These are phyloP conservation scores for Malus asiatica DNA, from an alignment of 306 rosid genomes.

Conservation along the genomic window DNA sequence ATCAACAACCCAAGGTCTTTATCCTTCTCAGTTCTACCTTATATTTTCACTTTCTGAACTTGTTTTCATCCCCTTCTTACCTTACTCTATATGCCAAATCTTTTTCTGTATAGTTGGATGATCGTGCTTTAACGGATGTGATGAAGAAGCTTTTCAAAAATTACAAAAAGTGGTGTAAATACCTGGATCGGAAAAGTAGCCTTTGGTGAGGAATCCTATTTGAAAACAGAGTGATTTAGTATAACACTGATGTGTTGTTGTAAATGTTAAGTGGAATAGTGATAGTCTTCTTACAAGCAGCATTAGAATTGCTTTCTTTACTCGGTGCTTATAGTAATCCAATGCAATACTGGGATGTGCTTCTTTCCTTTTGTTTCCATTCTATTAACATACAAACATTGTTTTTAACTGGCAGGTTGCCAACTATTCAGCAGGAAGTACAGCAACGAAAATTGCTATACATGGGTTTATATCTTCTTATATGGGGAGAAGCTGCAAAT, in stretches of 20 bases:
- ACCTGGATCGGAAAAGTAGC: constrained; percentile 95
- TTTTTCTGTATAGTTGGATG: constrained; percentile 61
- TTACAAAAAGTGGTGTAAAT: constrained; percentile 93
- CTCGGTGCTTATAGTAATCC: background rate
- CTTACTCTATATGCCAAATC: background rate
- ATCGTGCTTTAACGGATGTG: constrained; percentile 66
- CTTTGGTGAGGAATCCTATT: constrained; percentile 64
- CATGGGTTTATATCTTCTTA: constrained; percentile 95
- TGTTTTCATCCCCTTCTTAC: constrained; percentile 6
- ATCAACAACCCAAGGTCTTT: constrained; percentile 71
- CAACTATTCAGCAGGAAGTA: constrained; percentile 91
- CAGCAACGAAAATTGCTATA: constrained; percentile 86
- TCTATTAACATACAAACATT: background rate
- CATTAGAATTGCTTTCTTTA: background rate
- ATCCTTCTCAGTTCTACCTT: constrained; percentile 10
- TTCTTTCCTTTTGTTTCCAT: background rate
- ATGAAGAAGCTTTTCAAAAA: constrained; percentile 94
- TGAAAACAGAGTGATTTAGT: background rate
- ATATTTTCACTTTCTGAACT: constrained; percentile 9
- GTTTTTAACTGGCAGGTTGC: constrained; percentile 58
- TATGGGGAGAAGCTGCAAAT: constrained; percentile 99
- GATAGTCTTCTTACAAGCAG: background rate
- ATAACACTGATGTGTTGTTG: background rate
- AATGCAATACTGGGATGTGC: background rate
- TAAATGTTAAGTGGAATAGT: background rate